phyloP scores from a whole-genome alignment of 2,329 filamentous ascomycete species.

The Geosmithia putterillii region DNA sequence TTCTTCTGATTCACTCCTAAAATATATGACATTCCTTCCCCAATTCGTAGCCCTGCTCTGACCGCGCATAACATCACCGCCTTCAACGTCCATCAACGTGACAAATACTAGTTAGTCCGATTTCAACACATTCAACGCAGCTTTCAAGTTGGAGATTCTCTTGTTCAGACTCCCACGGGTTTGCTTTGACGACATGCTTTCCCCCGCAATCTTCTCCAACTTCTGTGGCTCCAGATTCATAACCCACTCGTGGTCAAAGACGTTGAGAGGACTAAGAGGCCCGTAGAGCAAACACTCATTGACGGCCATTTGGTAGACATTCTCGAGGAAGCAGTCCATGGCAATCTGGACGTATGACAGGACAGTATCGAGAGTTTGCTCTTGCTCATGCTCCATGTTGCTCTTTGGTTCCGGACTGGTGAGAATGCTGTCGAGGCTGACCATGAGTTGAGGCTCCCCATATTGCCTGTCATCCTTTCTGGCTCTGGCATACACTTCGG shows the following conservation, averaged over 20 bases:
- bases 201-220: conserved; percentile 13
- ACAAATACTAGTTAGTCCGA: too few relatives aligned
- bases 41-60: too few relatives aligned
- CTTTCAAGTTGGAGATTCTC: conserved; percentile 4
- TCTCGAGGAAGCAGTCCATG: conserved; percentile 19
- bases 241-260: conserved; percentile 18
- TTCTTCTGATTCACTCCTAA: too few relatives aligned
- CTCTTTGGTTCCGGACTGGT: neutral
- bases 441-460: neutral
- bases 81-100: too few relatives aligned
- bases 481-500: neutral
- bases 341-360: conserved; percentile 19
- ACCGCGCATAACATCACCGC: too few relatives aligned
- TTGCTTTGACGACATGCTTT: conserved; percentile 9
- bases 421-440: neutral
- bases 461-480: neutral
- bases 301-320: conserved; percentile 17
- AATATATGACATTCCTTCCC: too few relatives aligned
- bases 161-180: conserved; percentile 8
- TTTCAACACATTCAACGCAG: too few relatives aligned
- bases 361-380: conserved; percentile 17
- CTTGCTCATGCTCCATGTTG: neutral
- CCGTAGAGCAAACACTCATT: conserved; percentile 13
- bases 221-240: conserved; percentile 8
- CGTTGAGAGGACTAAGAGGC: conserved; percentile 10